These are phyloP conservation scores for Neophaeococcomyces mojaviensis DNA, from an alignment of 2,329 filamentous ascomycete genomes.

Conservation along the genomic window DNA sequence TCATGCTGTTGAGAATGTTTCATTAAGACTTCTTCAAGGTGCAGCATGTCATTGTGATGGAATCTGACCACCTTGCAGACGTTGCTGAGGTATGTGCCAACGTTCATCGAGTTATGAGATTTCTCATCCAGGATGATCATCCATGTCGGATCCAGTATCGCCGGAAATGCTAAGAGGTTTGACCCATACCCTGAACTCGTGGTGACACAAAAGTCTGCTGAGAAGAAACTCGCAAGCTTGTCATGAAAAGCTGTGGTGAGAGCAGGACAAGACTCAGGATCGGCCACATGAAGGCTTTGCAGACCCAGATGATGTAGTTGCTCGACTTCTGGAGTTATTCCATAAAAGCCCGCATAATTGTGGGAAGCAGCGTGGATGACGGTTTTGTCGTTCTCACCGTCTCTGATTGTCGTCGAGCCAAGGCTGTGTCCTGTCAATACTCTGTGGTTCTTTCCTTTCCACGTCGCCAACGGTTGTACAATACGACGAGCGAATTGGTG, in stretches of 20 bases:
- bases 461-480: slow-evolving; percentile 9
- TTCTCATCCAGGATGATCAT: slow-evolving; percentile 10
- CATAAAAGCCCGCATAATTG: slow-evolving; percentile 12
- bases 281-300: slow-evolving; percentile 1
- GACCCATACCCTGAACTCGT: slow-evolving; percentile 10
- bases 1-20: background rate
- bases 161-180: slow-evolving; percentile 10
- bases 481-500: slow-evolving; percentile 8
- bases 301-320: slow-evolving; percentile 3
- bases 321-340: slow-evolving; percentile 1
- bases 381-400: slow-evolving; percentile 1
- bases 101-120: slow-evolving; percentile 11
- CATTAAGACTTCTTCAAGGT: slow-evolving; percentile 2
- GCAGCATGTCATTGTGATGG: slow-evolving; percentile 5
- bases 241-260: slow-evolving; percentile 3
- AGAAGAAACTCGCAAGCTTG: slow-evolving; percentile 5
- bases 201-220: slow-evolving; percentile 7
- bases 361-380: slow-evolving; percentile 12
- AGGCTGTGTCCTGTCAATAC: slow-evolving; percentile 1
- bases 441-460: slow-evolving; percentile 9
- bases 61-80: slow-evolving; percentile 26
- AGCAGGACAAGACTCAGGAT: background rate
- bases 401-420: background rate
- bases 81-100: slow-evolving; percentile 39
- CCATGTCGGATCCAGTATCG: slow-evolving; percentile 7